These are phyloP conservation scores for Globisporangium radiosum DNA, from an alignment of 352 stramenopile genomes.

Conservation along the genomic window DNA sequence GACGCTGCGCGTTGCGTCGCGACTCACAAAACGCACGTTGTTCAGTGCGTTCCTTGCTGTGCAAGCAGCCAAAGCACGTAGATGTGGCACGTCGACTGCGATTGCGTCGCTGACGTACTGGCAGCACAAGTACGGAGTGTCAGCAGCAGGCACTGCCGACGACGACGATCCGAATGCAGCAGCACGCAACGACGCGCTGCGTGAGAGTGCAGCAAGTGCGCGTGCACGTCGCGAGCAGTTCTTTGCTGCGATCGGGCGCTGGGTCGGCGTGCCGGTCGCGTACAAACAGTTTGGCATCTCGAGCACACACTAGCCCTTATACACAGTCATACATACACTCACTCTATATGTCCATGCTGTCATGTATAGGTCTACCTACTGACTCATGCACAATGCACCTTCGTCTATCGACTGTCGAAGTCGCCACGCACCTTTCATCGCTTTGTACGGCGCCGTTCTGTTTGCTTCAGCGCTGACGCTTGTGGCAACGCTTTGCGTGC, in stretches of 20 bases:
- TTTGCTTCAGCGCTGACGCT: no score
- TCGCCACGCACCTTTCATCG: no score
- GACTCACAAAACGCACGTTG: constrained; percentile 52
- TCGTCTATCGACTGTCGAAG: no score
- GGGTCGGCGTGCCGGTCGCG: constrained; percentile 24
- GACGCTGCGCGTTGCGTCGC: constrained; percentile 52
- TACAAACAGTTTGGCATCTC: constrained; percentile 30
- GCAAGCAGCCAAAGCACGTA: not conserved
- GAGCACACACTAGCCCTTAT: no score
- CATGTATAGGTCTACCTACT: no score
- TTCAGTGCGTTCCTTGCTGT: constrained; percentile 35
- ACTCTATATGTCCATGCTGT: not conserved
- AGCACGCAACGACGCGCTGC: not conserved
- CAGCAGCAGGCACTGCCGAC: constrained; percentile 3
- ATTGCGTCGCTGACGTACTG: constrained; percentile 20
- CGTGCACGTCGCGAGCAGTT: constrained; percentile 5
- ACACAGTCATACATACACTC: constrained; percentile 10
- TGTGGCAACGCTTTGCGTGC: no score
- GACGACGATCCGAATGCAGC: no score
- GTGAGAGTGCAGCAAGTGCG: not conserved
- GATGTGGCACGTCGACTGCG: not conserved
- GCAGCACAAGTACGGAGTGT: constrained; percentile 28
- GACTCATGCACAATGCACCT: no score
- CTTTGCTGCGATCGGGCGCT: constrained; percentile 13
- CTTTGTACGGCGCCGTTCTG: no score